Conservation (phyloP, 805 yeast species). For the Saccharomycopsis synnaedendra region DNA sequence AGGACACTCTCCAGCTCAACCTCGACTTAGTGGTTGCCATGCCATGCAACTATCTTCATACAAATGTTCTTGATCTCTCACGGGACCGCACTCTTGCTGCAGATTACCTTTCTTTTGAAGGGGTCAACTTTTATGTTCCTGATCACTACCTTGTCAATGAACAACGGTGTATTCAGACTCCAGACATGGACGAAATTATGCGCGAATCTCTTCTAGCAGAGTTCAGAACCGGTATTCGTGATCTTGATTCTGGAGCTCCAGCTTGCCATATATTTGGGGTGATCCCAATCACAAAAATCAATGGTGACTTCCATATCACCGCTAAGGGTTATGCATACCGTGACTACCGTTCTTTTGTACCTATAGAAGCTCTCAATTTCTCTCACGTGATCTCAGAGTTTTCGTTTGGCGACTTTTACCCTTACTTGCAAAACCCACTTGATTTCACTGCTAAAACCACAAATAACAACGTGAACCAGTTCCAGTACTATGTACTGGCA, state of each 20-base stretch:
- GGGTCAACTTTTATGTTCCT: conserved; percentile 47
- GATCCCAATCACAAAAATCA: conserved; percentile 74
- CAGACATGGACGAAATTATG: conserved; percentile 56
- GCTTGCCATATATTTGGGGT: conserved; percentile 84
- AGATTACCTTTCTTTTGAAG: conserved; percentile 64
- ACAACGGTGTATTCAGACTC: conserved; percentile 37
- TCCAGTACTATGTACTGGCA: conserved; percentile 60
- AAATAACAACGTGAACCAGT: conserved; percentile 35
- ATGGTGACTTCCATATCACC: conserved; percentile 78
- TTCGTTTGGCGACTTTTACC: conserved; percentile 85
- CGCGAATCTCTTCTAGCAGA: conserved; percentile 58
- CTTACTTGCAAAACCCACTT: conserved; percentile 78
- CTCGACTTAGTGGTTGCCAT: conserved; percentile 70
- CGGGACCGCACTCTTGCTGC: conserved; percentile 70
- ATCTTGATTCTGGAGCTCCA: conserved; percentile 42
- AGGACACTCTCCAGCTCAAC: conserved; percentile 54
- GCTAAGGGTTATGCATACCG: conserved; percentile 60
- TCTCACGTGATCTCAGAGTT: conserved; percentile 79
- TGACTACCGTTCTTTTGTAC: conserved; percentile 34
- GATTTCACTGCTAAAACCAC: conserved; percentile 60
- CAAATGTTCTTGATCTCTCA: conserved; percentile 69
- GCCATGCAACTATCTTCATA: conserved; percentile 70
- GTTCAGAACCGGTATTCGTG: conserved; percentile 33
- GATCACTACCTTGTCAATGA: conserved; percentile 32
- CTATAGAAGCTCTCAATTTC: conserved; percentile 50